Evolutionary conservation across 2,329 filamentous ascomycete species (phyloP), one percentile per base, ranked within the genome.

Genomic region (Colletotrichum chlorophyti): DNA sequence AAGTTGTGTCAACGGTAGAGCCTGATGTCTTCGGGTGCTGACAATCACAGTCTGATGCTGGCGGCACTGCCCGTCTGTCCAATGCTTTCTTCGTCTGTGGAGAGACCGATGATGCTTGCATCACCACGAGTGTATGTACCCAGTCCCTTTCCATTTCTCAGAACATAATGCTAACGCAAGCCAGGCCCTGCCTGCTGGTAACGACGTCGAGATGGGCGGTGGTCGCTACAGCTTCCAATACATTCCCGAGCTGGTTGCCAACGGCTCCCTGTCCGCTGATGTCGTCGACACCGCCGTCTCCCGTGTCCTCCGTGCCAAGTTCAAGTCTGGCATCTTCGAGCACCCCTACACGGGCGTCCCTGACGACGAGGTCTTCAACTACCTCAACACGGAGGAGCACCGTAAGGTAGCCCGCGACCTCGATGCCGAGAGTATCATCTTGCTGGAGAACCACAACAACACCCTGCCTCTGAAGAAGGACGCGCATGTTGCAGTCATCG

Each of bases 151-250:
- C 27, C 11, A 15, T 40, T n/a, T 3, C n/a, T 61, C 5, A 23
- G 23, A 9, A 26, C 3, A 7, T 38, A 19, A 5, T 23, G 23
- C 50, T 66, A 23, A 66, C 29, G 24, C 14, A 12, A 10, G 1
- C 12, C 57, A 83, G 72, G 76, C 85, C 8, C 79, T 92, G 5
- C 84, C 85, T 1, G 86, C 88, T 5, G 89, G 90, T 3, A 89
- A 86, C 46, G 89, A 91, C 64, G 81, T 89, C 11, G 90, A 92
- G 66, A 91, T 91, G 89, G 89, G 89, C 11, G 89, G 89, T 34
- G 89, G 90, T 17, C 88, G 85, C 17, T 91, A 84, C 76, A 91
- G 86, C 68, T 89, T 86, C 67, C 79, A 85, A 63, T 82, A 79
- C 31, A 91, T 92, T 48, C 86, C 88, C 6, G 76, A 83, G 24